These are phyloP conservation scores for Geotrichum bryndzae DNA, from an alignment of 1,139 yeast species.

Conservation along the genomic window DNA sequence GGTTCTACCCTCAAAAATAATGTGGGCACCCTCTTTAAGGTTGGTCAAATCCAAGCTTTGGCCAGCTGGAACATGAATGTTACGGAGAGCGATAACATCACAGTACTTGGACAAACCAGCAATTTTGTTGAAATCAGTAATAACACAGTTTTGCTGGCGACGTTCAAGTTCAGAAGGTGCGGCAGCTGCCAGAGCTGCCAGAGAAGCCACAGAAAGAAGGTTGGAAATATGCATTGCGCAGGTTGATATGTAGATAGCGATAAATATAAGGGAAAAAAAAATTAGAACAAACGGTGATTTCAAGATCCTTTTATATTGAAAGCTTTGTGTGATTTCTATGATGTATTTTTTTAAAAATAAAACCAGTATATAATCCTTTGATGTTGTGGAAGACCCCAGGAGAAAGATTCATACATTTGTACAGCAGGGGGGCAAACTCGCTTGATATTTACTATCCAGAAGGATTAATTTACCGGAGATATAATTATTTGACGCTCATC, in stretches of 20 bases:
- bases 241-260: background rate
- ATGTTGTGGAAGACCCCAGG: background rate
- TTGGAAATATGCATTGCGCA: background rate
- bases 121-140: background rate
- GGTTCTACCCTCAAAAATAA: background rate
- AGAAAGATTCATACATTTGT: background rate
- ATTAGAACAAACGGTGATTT: background rate
- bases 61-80: conserved; percentile 1
- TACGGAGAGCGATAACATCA: background rate
- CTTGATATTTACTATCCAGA: background rate
- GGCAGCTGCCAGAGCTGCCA: background rate
- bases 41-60: background rate
- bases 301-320: background rate
- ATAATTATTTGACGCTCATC: too few species aligned
- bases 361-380: background rate
- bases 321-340: background rate
- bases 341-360: too few species aligned
- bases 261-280: background rate
- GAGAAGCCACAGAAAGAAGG: background rate
- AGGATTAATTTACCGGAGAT: too few species aligned
- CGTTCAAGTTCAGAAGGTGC: background rate
- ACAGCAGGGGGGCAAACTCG: background rate
- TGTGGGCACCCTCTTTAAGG: background rate
- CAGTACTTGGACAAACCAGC: background rate
- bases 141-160: background rate